Percentiles rank a stretch among this genome's conserved stretches.
These are phyloP conservation scores for Fragaria ananassa DNA, from an alignment of 306 rosid genomes.

Conservation along the genomic window DNA sequence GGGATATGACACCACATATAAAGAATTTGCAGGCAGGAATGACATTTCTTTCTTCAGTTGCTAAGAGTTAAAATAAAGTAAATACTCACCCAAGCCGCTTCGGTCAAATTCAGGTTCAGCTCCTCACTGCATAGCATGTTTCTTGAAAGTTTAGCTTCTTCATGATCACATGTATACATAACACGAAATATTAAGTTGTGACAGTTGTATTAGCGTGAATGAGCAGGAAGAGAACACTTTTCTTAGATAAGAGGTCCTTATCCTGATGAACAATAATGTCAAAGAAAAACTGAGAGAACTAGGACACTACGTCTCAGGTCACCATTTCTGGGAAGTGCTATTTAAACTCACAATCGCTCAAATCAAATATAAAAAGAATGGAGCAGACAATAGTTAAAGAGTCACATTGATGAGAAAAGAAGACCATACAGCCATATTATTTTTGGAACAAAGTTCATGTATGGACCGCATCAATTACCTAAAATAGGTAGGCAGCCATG, in stretches of 20 bases:
- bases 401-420: neutral
- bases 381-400: neutral
- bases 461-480: slow-evolving; percentile 48
- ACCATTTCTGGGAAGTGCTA: slow-evolving; percentile 1
- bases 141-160: slow-evolving; percentile 30
- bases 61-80: slow-evolving; percentile 3
- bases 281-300: neutral
- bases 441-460: neutral
- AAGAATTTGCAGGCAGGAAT: neutral
- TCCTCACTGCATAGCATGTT: slow-evolving; percentile 70
- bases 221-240: neutral
- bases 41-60: slow-evolving; percentile 1
- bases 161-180: neutral
- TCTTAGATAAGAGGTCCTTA: neutral
- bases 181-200: slow-evolving; percentile 9
- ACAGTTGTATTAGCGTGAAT: neutral
- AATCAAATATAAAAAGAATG: slow-evolving; percentile 9
- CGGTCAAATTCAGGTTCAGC: slow-evolving; percentile 81
- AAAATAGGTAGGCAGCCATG: slow-evolving; percentile 96
- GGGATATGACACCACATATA: neutral
- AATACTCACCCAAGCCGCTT: slow-evolving; percentile 90
- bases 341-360: slow-evolving; percentile 15
- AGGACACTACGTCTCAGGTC: slow-evolving; percentile 3
- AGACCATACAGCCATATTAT: neutral
- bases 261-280: neutral